Evolutionary conservation across 306 rosid genomes (phyloP).

Genomic region (Lathyrus aphaca): DNA sequence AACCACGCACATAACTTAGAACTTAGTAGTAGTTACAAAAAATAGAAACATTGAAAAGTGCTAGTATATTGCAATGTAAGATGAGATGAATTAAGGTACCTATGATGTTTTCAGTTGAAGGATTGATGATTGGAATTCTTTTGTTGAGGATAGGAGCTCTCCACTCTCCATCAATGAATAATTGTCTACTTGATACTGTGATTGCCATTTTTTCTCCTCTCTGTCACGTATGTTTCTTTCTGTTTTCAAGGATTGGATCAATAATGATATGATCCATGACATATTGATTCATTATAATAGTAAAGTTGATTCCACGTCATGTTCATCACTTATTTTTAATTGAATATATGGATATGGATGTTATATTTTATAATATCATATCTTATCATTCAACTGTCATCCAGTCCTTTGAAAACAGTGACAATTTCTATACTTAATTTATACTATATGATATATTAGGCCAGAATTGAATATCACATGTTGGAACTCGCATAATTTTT

Average conservation of each 20-base stretch:
- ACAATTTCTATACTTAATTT: too few relatives aligned
- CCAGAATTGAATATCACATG: too few relatives aligned
- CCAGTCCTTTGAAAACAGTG: too few relatives aligned
- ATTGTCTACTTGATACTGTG: slow-evolving; percentile 54
- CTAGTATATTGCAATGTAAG: background rate
- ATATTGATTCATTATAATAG: background rate
- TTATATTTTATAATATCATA: too few relatives aligned
- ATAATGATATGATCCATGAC: background rate
- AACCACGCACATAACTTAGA: slow-evolving; percentile 2
- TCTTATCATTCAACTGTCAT: too few relatives aligned
- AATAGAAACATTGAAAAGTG: background rate
- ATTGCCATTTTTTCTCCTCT: slow-evolving; percentile 54
- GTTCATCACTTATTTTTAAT: background rate
- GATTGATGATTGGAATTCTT: slow-evolving; percentile 82
- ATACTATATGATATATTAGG: too few relatives aligned
- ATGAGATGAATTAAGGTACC: slow-evolving; percentile 44
- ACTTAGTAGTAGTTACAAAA: background rate
- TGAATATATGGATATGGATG: too few relatives aligned
- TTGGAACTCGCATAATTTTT: too few relatives aligned
- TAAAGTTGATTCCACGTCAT: background rate
- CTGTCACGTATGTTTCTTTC: background rate
- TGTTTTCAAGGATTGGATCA: slow-evolving; percentile 10
- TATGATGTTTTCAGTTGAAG: slow-evolving; percentile 65
- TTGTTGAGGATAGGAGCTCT: slow-evolving; percentile 60
- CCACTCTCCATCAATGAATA: slow-evolving; percentile 91